These are phyloP conservation scores for Tuctoria greenei DNA, from an alignment of 176 grass and related monocot species.

Conservation along the genomic window DNA sequence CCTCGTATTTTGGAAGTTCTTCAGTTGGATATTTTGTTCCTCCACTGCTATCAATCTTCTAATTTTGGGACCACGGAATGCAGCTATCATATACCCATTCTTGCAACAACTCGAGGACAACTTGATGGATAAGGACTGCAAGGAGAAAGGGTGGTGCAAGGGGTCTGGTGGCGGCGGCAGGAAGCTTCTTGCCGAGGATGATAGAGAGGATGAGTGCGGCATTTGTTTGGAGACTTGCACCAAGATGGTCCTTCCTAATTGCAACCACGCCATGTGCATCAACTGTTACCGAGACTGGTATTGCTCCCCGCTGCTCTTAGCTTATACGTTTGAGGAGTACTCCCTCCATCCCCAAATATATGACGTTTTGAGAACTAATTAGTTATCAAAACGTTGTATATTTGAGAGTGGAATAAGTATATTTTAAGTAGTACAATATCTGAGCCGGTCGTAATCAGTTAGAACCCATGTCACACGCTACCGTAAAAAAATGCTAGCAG, in stretches of 20 bases:
- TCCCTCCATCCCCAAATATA: too few relatives aligned
- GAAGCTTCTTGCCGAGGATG: conserved; percentile 57
- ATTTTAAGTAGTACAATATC: conserved; percentile 23
- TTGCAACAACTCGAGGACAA: conserved; percentile 90
- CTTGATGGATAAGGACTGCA: conserved; percentile 65
- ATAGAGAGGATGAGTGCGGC: conserved; percentile 92
- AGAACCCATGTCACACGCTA: conserved; percentile 37
- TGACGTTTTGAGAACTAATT: too few relatives aligned
- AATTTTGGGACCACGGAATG: conserved; percentile 39
- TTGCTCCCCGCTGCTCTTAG: conserved; percentile 9
- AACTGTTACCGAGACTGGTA: conserved; percentile 97
- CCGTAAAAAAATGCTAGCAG: conserved; percentile 30
- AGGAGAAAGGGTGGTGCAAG: conserved; percentile 65
- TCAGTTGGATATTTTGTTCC: conserved; percentile 4
- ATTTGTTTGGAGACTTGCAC: conserved; percentile 94
- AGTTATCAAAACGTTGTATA: too few relatives aligned
- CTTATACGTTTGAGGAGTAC: conserved; percentile 40
- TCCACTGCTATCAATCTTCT: not conserved
- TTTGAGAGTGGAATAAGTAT: conserved; percentile 17
- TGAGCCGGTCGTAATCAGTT: conserved; percentile 39
- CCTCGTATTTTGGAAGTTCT: not conserved
- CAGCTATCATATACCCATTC: conserved; percentile 95
- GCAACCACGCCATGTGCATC: conserved; percentile 96
- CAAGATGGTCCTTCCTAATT: conserved; percentile 92
- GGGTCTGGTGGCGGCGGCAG: conserved; percentile 38